Evolutionary conservation across 2,329 filamentous ascomycete species (phyloP).

Genomic region (Hirsutella thompsonii): DNA sequence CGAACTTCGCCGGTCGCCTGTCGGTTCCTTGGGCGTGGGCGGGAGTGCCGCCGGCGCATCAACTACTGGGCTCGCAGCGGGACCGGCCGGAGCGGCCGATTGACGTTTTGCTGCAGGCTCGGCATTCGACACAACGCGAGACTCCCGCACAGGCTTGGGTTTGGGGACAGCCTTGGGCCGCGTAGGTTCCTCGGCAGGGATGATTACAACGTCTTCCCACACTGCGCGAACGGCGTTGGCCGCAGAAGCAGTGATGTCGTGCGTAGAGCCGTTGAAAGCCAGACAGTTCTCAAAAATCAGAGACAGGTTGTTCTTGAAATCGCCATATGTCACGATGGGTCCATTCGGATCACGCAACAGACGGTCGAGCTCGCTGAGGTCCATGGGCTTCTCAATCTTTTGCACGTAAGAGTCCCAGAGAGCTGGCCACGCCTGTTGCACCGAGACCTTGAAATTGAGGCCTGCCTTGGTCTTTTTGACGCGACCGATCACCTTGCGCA

Average conservation of each 20-base stretch:
- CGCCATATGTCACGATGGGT: conserved; percentile 54
- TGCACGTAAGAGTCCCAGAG: conserved; percentile 64
- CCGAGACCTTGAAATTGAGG: conserved; percentile 61
- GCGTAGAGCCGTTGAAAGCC: conserved; percentile 69
- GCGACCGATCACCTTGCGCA: conserved; percentile 54
- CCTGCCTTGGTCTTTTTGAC: conserved; percentile 82
- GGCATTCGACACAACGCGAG: conserved; percentile 13
- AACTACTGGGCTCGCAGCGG: conserved; percentile 14
- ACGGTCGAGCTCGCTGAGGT: conserved; percentile 69
- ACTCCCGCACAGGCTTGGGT: conserved; percentile 22
- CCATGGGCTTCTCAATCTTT: conserved; percentile 65
- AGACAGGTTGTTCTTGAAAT: conserved; percentile 61
- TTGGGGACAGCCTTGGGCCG: conserved; percentile 39
- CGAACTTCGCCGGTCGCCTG: conserved; percentile 49
- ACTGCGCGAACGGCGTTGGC: conserved; percentile 42
- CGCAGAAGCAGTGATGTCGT: conserved; percentile 53
- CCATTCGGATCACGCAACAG: conserved; percentile 54
- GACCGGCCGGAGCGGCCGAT: conserved; percentile 13
- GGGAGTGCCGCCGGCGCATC: conserved; percentile 4
- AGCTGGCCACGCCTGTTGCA: conserved; percentile 60
- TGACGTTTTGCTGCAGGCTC: conserved; percentile 14
- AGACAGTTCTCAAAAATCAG: conserved; percentile 70
- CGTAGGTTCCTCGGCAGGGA: conserved; percentile 39
- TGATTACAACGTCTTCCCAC: conserved; percentile 29
- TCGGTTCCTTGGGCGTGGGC: conserved; percentile 8